These are phyloP conservation scores for Oryza nivara DNA, from an alignment of 176 grass and related monocot genomes.

Conservation along the genomic window DNA sequence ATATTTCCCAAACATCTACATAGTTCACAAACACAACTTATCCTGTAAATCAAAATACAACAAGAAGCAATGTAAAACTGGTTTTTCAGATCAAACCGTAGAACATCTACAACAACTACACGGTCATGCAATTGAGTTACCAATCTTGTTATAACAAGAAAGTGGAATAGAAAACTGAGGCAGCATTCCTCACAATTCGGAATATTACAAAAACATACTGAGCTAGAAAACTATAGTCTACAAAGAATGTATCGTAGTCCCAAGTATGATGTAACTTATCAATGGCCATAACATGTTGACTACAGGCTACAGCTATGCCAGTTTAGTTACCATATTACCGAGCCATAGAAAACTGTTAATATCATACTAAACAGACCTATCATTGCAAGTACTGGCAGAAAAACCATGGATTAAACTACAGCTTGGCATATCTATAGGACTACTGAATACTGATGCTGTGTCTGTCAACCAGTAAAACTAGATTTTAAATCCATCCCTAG, in stretches of 20 bases:
- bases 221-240: background rate
- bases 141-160: background rate
- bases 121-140: too few species aligned
- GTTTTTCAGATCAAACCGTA: too few species aligned
- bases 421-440: background rate
- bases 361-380: background rate
- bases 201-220: background rate
- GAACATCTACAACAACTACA: too few species aligned
- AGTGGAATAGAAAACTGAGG: background rate
- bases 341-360: background rate
- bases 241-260: background rate
- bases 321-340: background rate
- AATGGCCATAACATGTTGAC: background rate
- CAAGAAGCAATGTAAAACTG: too few species aligned
- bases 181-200: background rate
- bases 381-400: background rate
- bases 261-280: slow-evolving; percentile 9
- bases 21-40: background rate
- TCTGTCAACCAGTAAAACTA: background rate
- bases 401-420: slow-evolving; percentile 2
- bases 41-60: background rate
- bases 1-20: background rate
- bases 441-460: background rate
- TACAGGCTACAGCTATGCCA: background rate
- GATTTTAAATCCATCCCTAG: background rate